phyloP scores from a whole-genome alignment of 805 yeast species.

The Jamesozyma rosinii region DNA sequence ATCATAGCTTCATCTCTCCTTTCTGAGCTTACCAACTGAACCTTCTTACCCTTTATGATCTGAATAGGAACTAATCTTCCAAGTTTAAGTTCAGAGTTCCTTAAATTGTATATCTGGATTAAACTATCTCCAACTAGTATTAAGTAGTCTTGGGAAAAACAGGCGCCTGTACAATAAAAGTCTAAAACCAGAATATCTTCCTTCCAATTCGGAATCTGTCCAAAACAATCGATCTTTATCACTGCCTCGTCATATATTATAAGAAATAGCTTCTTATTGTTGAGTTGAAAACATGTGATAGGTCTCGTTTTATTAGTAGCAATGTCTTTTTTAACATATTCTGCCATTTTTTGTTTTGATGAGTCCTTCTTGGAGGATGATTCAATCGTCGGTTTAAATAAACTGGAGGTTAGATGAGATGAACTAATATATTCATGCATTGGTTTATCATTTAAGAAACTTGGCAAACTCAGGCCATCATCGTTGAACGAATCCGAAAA shows the following conservation, averaged over 20 bases:
- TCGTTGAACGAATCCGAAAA: slow-evolving; percentile 45
- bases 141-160: slow-evolving; percentile 40
- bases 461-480: slow-evolving; percentile 42
- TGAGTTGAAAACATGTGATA: slow-evolving; percentile 54
- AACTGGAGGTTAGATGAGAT: slow-evolving; percentile 14
- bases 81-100: slow-evolving; percentile 17
- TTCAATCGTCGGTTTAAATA: slow-evolving; percentile 17
- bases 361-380: slow-evolving; percentile 19
- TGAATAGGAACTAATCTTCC: slow-evolving; percentile 44
- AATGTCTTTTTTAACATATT: slow-evolving; percentile 34
- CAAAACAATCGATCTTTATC: slow-evolving; percentile 51
- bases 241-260: slow-evolving; percentile 66
- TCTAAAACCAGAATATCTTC: slow-evolving; percentile 35
- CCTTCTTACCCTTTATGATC: slow-evolving; percentile 63
- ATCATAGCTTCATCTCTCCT: slow-evolving; percentile 33
- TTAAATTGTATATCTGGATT: slow-evolving; percentile 56
- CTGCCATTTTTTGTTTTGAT: slow-evolving; percentile 27
- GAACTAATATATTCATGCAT: slow-evolving; percentile 6
- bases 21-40: slow-evolving; percentile 36
- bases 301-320: slow-evolving; percentile 36
- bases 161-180: slow-evolving; percentile 34
- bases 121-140: slow-evolving; percentile 54
- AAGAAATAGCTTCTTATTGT: slow-evolving; percentile 44
- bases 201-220: slow-evolving; percentile 39
- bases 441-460: slow-evolving; percentile 42